phyloP scores from a whole-genome alignment of 139 green algal species.

The Micractinium sp. region DNA sequence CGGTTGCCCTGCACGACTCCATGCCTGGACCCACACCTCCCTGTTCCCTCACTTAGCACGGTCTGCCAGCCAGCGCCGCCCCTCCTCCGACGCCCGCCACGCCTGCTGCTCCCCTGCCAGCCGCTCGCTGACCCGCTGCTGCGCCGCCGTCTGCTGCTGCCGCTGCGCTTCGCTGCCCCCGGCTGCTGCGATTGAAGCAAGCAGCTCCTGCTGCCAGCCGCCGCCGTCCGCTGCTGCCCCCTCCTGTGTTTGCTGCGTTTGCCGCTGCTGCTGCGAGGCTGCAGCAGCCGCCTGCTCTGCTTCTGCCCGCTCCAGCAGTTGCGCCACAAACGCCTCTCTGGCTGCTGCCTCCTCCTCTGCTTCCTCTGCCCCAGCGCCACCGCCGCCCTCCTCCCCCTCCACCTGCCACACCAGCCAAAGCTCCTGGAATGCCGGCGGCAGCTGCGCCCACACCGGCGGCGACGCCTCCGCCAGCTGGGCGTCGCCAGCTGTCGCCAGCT shows the following conservation, averaged over 20 bases:
- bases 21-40: not conserved
- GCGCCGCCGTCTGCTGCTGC: conserved; percentile 16
- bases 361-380: not conserved
- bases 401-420: conserved; percentile 65
- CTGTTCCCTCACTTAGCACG: not conserved
- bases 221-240: not conserved
- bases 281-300: not conserved
- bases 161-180: not conserved
- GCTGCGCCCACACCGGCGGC: conserved; percentile 38
- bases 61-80: conserved; percentile 11
- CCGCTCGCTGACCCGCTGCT: conserved; percentile 17
- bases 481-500: conserved; percentile 24
- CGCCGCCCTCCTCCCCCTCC: conserved; percentile 1
- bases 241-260: not conserved
- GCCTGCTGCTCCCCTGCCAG: conserved; percentile 14
- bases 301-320: conserved; percentile 11
- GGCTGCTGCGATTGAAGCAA: not conserved
- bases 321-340: conserved; percentile 32
- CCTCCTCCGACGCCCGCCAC: conserved; percentile 23
- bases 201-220: conserved; percentile 26
- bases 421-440: conserved; percentile 53
- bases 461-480: not conserved
- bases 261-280: not conserved
- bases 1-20: not conserved
- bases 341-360: not conserved